These are phyloP conservation scores for Anthostomella pinea DNA, from an alignment of 2,329 filamentous ascomycete species.

Conservation along the genomic window DNA sequence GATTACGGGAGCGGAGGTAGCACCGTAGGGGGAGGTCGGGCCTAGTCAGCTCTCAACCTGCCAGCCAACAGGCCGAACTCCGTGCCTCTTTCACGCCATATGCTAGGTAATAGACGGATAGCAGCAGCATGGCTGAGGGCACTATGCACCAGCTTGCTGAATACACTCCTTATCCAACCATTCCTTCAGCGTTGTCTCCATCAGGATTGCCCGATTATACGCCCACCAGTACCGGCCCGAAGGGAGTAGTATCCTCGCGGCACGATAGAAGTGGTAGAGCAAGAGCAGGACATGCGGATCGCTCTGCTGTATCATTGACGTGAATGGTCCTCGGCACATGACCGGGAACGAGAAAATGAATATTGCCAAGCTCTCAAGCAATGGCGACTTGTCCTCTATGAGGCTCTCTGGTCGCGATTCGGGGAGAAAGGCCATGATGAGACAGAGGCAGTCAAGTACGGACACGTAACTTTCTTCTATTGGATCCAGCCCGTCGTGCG, in stretches of 20 bases:
- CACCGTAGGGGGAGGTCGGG: background rate
- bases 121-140: too few species aligned
- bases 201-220: slow-evolving; percentile 5
- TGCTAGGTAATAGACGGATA: too few species aligned
- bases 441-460: slow-evolving; percentile 2
- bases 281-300: slow-evolving; percentile 10
- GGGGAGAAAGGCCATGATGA: slow-evolving; percentile 3
- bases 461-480: slow-evolving; percentile 4
- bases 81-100: too few species aligned
- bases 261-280: slow-evolving; percentile 11
- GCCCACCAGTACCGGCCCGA: slow-evolving; percentile 9
- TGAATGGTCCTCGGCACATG: slow-evolving; percentile 8
- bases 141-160: background rate
- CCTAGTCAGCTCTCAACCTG: too few species aligned
- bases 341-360: slow-evolving; percentile 9
- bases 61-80: too few species aligned
- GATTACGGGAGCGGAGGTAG: slow-evolving; percentile 4
- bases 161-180: background rate
- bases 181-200: slow-evolving; percentile 4
- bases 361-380: background rate
- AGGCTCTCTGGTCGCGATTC: background rate
- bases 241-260: slow-evolving; percentile 5
- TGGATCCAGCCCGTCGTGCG: background rate
- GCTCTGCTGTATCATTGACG: slow-evolving; percentile 7
- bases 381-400: background rate